phyloP scores from a whole-genome alignment of 2,329 filamentous ascomycete genomes.

The Alternaria incomplexa region DNA sequence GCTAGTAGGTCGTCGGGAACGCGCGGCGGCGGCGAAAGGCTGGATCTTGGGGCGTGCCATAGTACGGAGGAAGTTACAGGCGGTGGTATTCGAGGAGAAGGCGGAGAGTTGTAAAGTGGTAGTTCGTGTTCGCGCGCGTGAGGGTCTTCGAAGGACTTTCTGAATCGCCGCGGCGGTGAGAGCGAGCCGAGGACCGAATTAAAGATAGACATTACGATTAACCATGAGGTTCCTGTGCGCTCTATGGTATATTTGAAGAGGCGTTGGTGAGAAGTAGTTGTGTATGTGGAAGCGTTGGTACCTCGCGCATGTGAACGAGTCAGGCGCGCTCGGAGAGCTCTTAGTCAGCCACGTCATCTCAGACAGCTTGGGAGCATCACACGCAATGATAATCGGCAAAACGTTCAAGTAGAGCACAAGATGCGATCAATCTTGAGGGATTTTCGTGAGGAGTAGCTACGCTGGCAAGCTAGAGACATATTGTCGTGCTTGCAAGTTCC shows the following conservation, averaged over 20 bases:
- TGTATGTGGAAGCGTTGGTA: slow-evolving; percentile 28
- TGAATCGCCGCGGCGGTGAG: slow-evolving; percentile 42
- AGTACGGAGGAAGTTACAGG: slow-evolving; percentile 43
- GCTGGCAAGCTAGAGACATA: background rate
- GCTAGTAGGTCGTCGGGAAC: slow-evolving; percentile 54
- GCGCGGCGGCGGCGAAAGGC: slow-evolving; percentile 32
- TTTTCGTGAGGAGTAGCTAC: background rate
- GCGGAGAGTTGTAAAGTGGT: slow-evolving; percentile 39
- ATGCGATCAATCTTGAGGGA: background rate
- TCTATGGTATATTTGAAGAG: background rate
- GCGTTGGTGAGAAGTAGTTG: slow-evolving; percentile 3
- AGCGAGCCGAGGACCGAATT: slow-evolving; percentile 46
- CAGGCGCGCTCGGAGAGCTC: slow-evolving; percentile 21
- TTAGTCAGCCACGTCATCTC: slow-evolving; percentile 27
- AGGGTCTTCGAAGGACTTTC: slow-evolving; percentile 45
- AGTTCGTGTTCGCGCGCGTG: slow-evolving; percentile 44
- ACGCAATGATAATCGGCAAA: background rate
- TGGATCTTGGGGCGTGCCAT: slow-evolving; percentile 36
- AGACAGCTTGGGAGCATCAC: slow-evolving; percentile 1
- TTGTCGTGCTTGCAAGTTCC: background rate
- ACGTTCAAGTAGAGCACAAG: background rate
- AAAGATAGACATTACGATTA: slow-evolving; percentile 38
- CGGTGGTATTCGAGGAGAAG: slow-evolving; percentile 42
- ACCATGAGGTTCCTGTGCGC: background rate
- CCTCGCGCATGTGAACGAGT: slow-evolving; percentile 41